phyloP scores from a whole-genome alignment of 768 basidiomycete genomes.

The Termitomyces sp. region DNA sequence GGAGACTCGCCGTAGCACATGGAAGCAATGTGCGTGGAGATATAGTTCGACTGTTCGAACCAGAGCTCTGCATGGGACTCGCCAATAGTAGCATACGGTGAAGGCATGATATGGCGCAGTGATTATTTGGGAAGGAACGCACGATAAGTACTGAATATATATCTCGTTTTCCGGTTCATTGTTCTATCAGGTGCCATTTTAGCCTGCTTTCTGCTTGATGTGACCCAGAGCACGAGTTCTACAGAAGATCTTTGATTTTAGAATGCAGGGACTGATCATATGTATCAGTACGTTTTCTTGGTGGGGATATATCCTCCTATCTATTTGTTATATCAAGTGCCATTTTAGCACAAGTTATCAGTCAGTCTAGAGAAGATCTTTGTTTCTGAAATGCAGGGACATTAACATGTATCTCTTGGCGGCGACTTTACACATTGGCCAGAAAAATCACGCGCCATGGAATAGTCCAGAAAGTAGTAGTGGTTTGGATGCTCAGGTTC shows the following conservation, averaged over 20 bases:
- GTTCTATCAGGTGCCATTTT: background rate
- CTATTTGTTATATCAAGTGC: too few relatives aligned
- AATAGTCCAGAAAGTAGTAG: too few relatives aligned
- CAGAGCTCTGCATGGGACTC: slow-evolving; percentile 13
- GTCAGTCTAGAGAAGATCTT: too few relatives aligned
- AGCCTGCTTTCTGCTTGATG: background rate
- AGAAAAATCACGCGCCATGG: background rate
- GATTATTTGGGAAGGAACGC: background rate
- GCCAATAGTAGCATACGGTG: background rate
- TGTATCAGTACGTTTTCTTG: too few relatives aligned
- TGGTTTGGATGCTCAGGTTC: too few relatives aligned
- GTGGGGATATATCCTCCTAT: too few relatives aligned
- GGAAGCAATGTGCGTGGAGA: slow-evolving; percentile 15
- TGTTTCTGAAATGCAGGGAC: too few relatives aligned
- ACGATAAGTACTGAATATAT: background rate
- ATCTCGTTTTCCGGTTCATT: background rate
- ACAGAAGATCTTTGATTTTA: background rate
- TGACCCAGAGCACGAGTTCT: background rate
- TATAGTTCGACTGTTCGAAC: slow-evolving; percentile 17
- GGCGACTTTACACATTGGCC: background rate
- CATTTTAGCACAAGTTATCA: too few relatives aligned
- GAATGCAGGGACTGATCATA: too few relatives aligned
- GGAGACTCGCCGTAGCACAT: slow-evolving; percentile 16
- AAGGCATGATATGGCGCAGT: background rate
- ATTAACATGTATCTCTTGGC: too few relatives aligned